Conservation (phyloP, 2,329 filamentous ascomycete species). For the Fusarium palustre region DNA sequence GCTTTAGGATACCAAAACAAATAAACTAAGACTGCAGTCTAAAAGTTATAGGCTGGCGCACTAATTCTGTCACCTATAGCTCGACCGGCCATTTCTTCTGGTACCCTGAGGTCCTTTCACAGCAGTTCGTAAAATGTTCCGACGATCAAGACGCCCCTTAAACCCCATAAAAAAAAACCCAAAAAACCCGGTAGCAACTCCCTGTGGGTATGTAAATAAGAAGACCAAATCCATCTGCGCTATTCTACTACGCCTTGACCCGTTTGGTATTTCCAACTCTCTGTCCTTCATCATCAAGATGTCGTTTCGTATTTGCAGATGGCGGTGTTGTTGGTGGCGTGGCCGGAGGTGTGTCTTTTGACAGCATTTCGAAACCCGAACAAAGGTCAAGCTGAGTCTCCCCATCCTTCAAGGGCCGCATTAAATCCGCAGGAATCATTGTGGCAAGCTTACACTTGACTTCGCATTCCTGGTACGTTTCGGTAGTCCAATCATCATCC, state of each 20-base stretch:
- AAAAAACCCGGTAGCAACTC: conserved; percentile 27
- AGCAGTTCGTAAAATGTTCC: conserved; percentile 26
- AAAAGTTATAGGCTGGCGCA: too few relatives aligned
- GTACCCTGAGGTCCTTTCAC: too few relatives aligned
- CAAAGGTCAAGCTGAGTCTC: conserved; percentile 53
- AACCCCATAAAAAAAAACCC: conserved; percentile 1
- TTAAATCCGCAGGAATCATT: conserved; percentile 52
- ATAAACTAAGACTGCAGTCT: too few relatives aligned
- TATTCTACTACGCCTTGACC: conserved; percentile 37
- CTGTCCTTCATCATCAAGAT: conserved; percentile 21
- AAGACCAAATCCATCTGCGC: conserved; percentile 8
- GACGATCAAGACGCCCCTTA: background rate
- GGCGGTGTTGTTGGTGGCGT: conserved; percentile 10
- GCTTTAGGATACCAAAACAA: too few relatives aligned
- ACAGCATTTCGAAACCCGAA: conserved; percentile 34
- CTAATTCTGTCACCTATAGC: too few relatives aligned
- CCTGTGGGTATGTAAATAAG: conserved; percentile 17
- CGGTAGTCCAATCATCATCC: conserved; percentile 52
- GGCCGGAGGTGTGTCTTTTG: conserved; percentile 21
- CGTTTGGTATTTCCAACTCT: conserved; percentile 34
- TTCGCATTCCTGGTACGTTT: conserved; percentile 53
- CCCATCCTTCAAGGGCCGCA: conserved; percentile 49
- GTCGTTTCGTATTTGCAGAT: conserved; percentile 31
- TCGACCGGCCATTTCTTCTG: too few relatives aligned
- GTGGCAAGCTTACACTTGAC: conserved; percentile 50